A percentile compares a stretch with the other conserved stretches of the same genome.
Conservation (phyloP, 1,139 yeast species). For the Tardiomyces depauwii region DNA sequence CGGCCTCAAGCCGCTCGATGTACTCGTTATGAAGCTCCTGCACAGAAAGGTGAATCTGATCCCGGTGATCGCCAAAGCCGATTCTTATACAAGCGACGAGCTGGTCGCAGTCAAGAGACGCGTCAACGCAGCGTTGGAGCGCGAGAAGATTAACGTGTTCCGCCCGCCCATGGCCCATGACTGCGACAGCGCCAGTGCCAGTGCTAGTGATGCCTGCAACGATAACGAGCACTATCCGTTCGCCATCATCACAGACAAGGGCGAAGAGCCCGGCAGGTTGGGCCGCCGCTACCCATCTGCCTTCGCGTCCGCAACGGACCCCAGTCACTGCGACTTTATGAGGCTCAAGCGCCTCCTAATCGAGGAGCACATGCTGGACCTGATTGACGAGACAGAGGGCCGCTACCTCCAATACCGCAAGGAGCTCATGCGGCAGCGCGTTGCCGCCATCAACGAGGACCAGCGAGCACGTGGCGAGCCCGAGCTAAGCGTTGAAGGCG, state of each 20-base stretch:
- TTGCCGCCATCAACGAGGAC: background rate
- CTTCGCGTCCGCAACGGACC: slow-evolving; percentile 54
- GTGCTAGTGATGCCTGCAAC: slow-evolving; percentile 1
- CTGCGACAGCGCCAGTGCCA: slow-evolving; percentile 2
- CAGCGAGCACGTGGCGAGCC: no score
- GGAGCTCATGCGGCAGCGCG: background rate
- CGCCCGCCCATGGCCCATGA: slow-evolving; percentile 34
- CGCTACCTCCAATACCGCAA: background rate
- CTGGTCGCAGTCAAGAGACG: slow-evolving; percentile 32
- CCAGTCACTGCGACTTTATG: slow-evolving; percentile 52
- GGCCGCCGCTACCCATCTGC: slow-evolving; percentile 75
- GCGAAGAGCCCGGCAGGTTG: slow-evolving; percentile 15
- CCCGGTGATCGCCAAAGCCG: slow-evolving; percentile 78
- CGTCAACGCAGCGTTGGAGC: slow-evolving; percentile 34
- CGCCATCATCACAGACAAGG: slow-evolving; percentile 39
- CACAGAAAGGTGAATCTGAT: slow-evolving; percentile 56
- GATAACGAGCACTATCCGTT: slow-evolving; percentile 33
- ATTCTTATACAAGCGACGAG: slow-evolving; percentile 52
- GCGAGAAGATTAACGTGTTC: slow-evolving; percentile 46
- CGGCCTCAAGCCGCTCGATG: slow-evolving; percentile 48
- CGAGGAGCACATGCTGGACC: slow-evolving; percentile 61
- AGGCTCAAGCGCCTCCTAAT: slow-evolving; percentile 47
- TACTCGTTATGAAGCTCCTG: slow-evolving; percentile 57
- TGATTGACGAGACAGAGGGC: slow-evolving; percentile 52
- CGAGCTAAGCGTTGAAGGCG: background rate